phyloP scores from a whole-genome alignment of 1,284 basidiomycete genomes.

The Trichosporon ovoides region DNA sequence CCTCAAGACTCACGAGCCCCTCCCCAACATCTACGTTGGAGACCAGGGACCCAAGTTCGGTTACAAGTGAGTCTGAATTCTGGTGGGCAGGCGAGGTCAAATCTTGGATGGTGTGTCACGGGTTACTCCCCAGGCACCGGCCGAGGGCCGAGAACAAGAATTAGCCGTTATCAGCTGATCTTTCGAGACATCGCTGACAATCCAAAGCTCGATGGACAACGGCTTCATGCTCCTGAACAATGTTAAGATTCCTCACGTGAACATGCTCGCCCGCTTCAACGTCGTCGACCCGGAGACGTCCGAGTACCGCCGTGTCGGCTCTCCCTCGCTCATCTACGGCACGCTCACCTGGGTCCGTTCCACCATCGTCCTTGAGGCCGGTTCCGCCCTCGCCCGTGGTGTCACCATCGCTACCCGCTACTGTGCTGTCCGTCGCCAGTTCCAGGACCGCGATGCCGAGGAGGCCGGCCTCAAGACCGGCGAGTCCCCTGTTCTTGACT shows the following conservation, averaged over 20 bases:
- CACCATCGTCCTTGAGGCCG: slow-evolving; percentile 55
- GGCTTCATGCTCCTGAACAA: slow-evolving; percentile 55
- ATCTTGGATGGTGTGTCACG: not conserved
- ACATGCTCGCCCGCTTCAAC: slow-evolving; percentile 59
- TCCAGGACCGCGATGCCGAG: slow-evolving; percentile 47
- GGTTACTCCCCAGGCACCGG: slow-evolving; percentile 3
- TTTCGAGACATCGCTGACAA: not conserved
- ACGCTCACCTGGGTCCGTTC: slow-evolving; percentile 55
- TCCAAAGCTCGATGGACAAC: slow-evolving; percentile 49
- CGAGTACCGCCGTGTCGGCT: slow-evolving; percentile 49
- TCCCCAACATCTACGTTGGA: slow-evolving; percentile 55
- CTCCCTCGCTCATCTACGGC: slow-evolving; percentile 55
- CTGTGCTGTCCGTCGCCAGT: slow-evolving; percentile 54
- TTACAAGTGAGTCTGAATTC: slow-evolving; percentile 52
- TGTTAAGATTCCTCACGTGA: slow-evolving; percentile 55
- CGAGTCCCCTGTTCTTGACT: slow-evolving; percentile 57
- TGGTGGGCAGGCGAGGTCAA: not conserved
- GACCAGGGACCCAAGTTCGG: slow-evolving; percentile 60
- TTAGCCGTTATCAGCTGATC: not conserved
- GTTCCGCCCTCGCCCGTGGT: slow-evolving; percentile 54
- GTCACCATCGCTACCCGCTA: slow-evolving; percentile 57
- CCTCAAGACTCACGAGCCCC: slow-evolving; percentile 51
- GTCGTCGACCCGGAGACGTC: slow-evolving; percentile 51
- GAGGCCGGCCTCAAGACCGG: slow-evolving; percentile 38
- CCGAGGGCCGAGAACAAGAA: not conserved